A percentile compares a stretch with the other conserved stretches of the same genome.
Evolutionary conservation across 78 protist genomes (phyloP).

Genomic region (Monosiga brevicollis): DNA sequence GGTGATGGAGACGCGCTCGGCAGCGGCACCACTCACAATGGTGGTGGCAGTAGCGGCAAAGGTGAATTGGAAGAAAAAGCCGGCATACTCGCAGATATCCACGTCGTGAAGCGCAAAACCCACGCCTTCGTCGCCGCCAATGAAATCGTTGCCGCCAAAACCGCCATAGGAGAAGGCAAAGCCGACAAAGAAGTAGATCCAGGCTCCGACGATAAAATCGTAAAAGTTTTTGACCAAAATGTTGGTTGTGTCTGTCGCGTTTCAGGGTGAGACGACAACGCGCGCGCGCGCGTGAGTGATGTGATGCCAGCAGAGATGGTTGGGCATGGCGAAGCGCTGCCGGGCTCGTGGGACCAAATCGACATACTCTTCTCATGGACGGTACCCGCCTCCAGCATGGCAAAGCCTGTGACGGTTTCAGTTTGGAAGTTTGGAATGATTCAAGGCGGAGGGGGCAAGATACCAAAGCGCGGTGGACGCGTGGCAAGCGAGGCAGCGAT

Average conservation of each 20-base stretch:
- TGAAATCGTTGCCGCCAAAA: conserved; percentile 7
- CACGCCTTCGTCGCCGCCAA: conserved; percentile 5
- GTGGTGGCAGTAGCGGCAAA: conserved; percentile 50
- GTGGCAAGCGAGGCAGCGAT: too few species aligned
- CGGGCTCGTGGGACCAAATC: conserved; percentile 45
- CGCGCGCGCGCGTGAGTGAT: too few species aligned
- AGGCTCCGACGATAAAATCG: conserved; percentile 45
- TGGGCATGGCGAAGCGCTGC: too few species aligned
- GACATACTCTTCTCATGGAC: background rate
- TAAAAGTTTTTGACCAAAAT: conserved; percentile 54
- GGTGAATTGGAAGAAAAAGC: conserved; percentile 41
- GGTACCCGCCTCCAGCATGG: conserved; percentile 74
- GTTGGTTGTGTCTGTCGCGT: conserved; percentile 52
- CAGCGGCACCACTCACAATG: conserved; percentile 57
- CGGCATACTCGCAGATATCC: background rate
- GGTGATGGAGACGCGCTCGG: conserved; percentile 35
- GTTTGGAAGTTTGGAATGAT: too few species aligned
- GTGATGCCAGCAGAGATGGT: too few species aligned
- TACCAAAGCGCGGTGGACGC: too few species aligned
- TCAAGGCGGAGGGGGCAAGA: too few species aligned
- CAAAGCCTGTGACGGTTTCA: too few species aligned
- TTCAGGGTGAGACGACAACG: too few species aligned
- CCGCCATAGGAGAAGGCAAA: conserved; percentile 50
- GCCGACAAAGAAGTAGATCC: conserved; percentile 44
- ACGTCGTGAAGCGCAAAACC: background rate